These are phyloP conservation scores for Neotropicomus parvogracilis DNA, from an alignment of 1,284 basidiomycete genomes.

Conservation along the genomic window DNA sequence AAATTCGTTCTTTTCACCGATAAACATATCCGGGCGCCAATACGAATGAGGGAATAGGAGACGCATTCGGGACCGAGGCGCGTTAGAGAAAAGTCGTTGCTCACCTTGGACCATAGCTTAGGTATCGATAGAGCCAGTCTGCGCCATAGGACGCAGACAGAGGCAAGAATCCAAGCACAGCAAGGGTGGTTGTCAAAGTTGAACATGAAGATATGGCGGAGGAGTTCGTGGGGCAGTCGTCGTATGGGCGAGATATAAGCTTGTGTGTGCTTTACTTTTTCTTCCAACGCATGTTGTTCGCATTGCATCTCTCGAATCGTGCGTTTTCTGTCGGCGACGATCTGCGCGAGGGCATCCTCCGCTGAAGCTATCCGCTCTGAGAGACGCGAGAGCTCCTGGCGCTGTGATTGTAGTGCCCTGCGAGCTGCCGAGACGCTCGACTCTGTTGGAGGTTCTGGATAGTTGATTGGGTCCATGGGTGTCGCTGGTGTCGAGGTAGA, in stretches of 20 bases:
- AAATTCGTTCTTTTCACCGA: slow-evolving; percentile 15
- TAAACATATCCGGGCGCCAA: slow-evolving; percentile 17
- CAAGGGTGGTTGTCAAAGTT: slow-evolving; percentile 64
- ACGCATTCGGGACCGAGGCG: slow-evolving; percentile 1
- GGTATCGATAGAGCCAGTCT: slow-evolving; percentile 60
- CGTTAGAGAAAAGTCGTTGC: slow-evolving; percentile 22
- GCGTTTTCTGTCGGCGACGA: slow-evolving; percentile 50
- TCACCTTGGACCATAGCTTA: slow-evolving; percentile 68
- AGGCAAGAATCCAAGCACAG: slow-evolving; percentile 65
- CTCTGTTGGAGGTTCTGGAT: slow-evolving; percentile 54
- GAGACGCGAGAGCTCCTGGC: slow-evolving; percentile 34
- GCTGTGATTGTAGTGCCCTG: slow-evolving; percentile 35
- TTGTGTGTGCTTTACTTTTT: slow-evolving; percentile 43
- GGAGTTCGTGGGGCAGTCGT: slow-evolving; percentile 60
- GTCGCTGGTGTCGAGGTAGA: slow-evolving; percentile 14
- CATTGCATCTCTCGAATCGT: slow-evolving; percentile 50
- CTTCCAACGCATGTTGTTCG: slow-evolving; percentile 47
- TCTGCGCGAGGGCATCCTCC: slow-evolving; percentile 51
- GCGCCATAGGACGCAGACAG: slow-evolving; percentile 63
- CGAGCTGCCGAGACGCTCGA: slow-evolving; percentile 49
- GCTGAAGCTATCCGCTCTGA: slow-evolving; percentile 41
- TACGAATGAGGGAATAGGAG: slow-evolving; percentile 4
- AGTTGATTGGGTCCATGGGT: slow-evolving; percentile 18
- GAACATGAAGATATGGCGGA: slow-evolving; percentile 62
- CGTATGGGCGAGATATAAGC: slow-evolving; percentile 69